phyloP scores from a whole-genome alignment of 2,329 filamentous ascomycete species.

The Botrytis fragariae region DNA sequence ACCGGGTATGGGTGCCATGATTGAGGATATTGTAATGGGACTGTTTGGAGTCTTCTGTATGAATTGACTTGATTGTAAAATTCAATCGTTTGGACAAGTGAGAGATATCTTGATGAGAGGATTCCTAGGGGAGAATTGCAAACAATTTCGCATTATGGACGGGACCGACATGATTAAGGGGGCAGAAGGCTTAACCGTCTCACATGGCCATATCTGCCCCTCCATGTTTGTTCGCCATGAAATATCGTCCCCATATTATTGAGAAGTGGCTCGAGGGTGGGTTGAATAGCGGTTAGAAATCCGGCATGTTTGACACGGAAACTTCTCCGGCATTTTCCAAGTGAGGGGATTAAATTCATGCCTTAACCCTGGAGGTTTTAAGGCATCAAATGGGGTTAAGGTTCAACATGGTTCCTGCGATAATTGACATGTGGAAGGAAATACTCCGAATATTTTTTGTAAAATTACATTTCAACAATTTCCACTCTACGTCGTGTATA shows the following conservation, averaged over 20 bases:
- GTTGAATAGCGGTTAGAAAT: conserved; percentile 3
- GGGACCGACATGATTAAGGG: not conserved
- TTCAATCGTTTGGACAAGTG: not conserved
- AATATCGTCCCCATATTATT: conserved; percentile 8
- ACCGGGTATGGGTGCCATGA: conserved; percentile 47
- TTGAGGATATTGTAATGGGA: not conserved
- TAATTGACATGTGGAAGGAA: not conserved
- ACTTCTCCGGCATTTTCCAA: conserved; percentile 5
- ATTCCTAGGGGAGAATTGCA: not conserved
- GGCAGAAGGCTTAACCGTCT: conserved; percentile 21
- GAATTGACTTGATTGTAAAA: not conserved
- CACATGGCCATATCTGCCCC: conserved; percentile 7
- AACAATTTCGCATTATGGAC: not conserved
- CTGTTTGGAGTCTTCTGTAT: not conserved
- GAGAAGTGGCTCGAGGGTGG: not conserved
- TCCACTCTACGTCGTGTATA: not conserved
- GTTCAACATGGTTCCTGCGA: not conserved
- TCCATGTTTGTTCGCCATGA: conserved; percentile 5
- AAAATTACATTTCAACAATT: not conserved
- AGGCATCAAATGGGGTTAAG: not conserved
- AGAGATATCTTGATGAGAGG: not conserved
- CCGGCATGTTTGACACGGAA: not conserved
- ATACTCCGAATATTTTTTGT: not conserved
- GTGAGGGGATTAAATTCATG: not conserved
- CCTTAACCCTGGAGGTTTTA: not conserved